Percentiles rank a stretch among this genome's conserved stretches.
These are phyloP conservation scores for Cyanidiococcus yangmingshanensis DNA, from an alignment of 23 red algal species.

Conservation along the genomic window DNA sequence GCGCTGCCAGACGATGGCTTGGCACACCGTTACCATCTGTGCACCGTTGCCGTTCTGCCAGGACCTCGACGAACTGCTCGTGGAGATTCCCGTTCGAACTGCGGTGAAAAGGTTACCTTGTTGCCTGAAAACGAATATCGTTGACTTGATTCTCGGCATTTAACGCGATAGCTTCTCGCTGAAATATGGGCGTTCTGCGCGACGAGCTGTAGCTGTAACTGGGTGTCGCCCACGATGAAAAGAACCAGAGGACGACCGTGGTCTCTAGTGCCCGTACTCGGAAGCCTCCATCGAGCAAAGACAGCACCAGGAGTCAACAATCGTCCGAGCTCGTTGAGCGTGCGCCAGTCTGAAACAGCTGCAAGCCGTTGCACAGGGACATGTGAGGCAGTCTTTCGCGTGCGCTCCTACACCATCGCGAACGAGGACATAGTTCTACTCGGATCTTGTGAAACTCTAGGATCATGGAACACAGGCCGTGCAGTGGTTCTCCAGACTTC, in stretches of 20 bases:
- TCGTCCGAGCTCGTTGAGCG: background rate
- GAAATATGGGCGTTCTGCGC: no score
- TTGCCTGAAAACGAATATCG: no score
- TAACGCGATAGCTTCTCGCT: no score
- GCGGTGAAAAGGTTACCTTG: no score
- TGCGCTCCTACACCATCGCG: slow-evolving; percentile 17
- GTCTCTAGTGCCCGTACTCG: background rate
- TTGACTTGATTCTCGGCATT: no score
- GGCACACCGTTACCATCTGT: no score
- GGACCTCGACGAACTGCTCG: no score
- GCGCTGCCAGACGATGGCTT: no score
- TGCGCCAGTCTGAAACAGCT: background rate
- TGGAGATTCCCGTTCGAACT: no score
- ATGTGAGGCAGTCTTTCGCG: slow-evolving; percentile 1
- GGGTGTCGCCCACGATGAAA: background rate
- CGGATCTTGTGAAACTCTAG: slow-evolving; percentile 4
- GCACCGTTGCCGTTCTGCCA: no score
- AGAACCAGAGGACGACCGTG: background rate
- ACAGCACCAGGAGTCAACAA: background rate
- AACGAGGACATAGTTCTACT: slow-evolving; percentile 5
- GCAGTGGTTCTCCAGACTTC: background rate
- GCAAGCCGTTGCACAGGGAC: background rate
- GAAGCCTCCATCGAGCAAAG: background rate
- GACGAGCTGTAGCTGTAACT: no score
- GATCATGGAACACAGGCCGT: background rate